phyloP scores from a whole-genome alignment of 108 stramenopile genomes.

The Cyclotella distinguenda region DNA sequence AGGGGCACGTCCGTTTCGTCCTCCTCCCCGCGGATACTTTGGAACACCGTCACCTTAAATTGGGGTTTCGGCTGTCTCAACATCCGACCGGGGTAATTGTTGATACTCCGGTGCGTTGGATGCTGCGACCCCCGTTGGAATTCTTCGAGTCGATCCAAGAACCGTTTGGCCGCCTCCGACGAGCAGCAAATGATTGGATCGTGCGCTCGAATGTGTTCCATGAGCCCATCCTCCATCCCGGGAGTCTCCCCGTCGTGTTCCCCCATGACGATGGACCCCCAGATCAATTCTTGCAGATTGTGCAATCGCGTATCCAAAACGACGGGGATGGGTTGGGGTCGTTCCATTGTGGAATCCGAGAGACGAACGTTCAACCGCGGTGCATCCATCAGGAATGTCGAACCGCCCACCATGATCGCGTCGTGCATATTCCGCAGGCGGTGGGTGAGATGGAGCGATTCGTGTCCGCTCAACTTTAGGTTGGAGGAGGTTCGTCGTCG shows the following conservation, averaged over 20 bases:
- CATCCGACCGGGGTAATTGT: slow-evolving; percentile 4
- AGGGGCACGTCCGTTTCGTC: slow-evolving; percentile 8
- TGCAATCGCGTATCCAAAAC: slow-evolving; percentile 70
- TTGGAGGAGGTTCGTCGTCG: slow-evolving; percentile 40
- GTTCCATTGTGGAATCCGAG: slow-evolving; percentile 16
- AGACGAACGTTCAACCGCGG: slow-evolving; percentile 74
- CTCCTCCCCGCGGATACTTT: slow-evolving; percentile 23
- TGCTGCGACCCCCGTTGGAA: slow-evolving; percentile 31
- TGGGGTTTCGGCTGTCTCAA: slow-evolving; percentile 14
- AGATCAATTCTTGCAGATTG: slow-evolving; percentile 32
- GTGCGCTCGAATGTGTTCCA: slow-evolving; percentile 20
- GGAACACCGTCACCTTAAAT: slow-evolving; percentile 25
- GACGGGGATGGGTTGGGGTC: slow-evolving; percentile 77
- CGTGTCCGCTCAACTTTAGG: slow-evolving; percentile 55
- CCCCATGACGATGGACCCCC: background rate
- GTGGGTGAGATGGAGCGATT: slow-evolving; percentile 70
- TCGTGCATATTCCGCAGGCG: slow-evolving; percentile 74
- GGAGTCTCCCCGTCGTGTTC: background rate
- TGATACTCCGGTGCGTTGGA: background rate
- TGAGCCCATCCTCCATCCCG: slow-evolving; percentile 30
- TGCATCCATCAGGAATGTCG: slow-evolving; percentile 66
- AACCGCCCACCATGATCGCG: slow-evolving; percentile 75
- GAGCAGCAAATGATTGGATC: slow-evolving; percentile 47
- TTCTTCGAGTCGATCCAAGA: slow-evolving; percentile 28
- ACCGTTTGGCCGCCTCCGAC: slow-evolving; percentile 18